These are phyloP conservation scores for Penicillium hesseltinei DNA, from an alignment of 2,329 filamentous ascomycete genomes.

Conservation along the genomic window DNA sequence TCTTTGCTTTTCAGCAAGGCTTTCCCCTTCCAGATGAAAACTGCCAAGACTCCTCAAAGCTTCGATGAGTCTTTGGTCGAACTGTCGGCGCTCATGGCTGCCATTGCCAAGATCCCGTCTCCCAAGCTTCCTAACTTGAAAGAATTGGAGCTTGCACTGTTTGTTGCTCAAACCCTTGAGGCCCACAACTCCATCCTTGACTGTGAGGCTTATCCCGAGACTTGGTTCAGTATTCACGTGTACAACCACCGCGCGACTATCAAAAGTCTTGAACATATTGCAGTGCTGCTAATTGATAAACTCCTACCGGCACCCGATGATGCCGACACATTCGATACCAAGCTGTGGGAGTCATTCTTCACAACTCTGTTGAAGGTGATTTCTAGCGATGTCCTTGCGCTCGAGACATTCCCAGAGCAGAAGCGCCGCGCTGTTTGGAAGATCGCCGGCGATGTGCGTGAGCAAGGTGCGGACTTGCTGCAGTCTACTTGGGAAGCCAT, in stretches of 20 bases:
- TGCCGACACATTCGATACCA: constrained; percentile 86
- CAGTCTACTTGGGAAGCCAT: constrained; percentile 90
- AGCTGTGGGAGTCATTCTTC: constrained; percentile 93
- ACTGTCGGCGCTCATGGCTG: constrained; percentile 80
- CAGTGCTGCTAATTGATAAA: constrained; percentile 73
- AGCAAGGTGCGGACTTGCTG: constrained; percentile 83
- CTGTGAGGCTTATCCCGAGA: constrained; percentile 82
- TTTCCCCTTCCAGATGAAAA: constrained; percentile 81
- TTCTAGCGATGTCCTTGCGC: constrained; percentile 79
- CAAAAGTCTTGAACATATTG: constrained; percentile 78
- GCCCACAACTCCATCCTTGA: constrained; percentile 86
- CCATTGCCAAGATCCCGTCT: constrained; percentile 70
- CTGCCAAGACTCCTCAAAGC: constrained; percentile 57
- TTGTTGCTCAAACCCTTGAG: constrained; percentile 75
- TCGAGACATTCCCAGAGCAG: constrained; percentile 96
- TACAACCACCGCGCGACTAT: constrained; percentile 90
- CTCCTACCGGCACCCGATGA: constrained; percentile 89
- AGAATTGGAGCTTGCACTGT: constrained; percentile 69
- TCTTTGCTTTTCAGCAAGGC: constrained; percentile 86
- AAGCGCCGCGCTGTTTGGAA: constrained; percentile 97
- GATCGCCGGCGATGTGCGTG: constrained; percentile 92
- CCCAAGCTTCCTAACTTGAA: constrained; percentile 76
- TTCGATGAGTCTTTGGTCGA: constrained; percentile 90
- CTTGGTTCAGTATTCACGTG: constrained; percentile 91
- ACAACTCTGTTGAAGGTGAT: constrained; percentile 84